Base-by-base conservation (phyloP, 805 yeast genomes). In the Tetrapisispora iriomotensis region DNA sequence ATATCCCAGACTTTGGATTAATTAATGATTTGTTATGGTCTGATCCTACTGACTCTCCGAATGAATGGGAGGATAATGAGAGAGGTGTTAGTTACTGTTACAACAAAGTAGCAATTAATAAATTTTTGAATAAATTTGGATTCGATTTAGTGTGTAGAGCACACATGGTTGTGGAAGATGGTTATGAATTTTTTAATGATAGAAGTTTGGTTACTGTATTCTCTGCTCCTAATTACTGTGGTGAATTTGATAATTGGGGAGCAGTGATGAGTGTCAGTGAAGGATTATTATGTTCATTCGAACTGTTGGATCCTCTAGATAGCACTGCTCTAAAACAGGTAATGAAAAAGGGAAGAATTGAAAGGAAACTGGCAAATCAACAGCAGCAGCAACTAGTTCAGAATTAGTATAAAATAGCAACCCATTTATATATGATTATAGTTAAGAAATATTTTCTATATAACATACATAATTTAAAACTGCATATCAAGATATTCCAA, bases 241-340 rank as follows among this genome's bases (percentile, higher is more conserved):
- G 72, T 30, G 72, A 67, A 44, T 67, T 67, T 35, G 70, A 87
- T 58, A 86, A 86, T 53, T 86, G 95, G 95, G 96, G 95, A 19
- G 98, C 98, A 2, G 96, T 90, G 5, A 90, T 90, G 97, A 79
- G 94, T 50, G 97, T 90, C 13, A 76, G 85, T 46, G 96, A 90
- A 46, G 96, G 90, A 51, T 69, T 90, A 47, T 67, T 92, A 41
- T 90, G 98, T 62, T 81, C 92, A 45, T 90, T 90, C 62, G 98
- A 90, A 61, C 71, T 90, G 39, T 68, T 90, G 43, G 96, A 92
- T 62, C 98, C 98, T 8, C 69, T 92, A 50, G 97, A 90, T 63
- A 76, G 94, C 37, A 81, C 82, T 15, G 96, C 96, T 4, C 72
- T 92, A 62, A 88, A 90, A 57, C 95, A 84, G 59, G 92, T 86